Evolutionary conservation across 306 rosid species (phyloP).

Genomic region (Hippophae gyantsensis): DNA sequence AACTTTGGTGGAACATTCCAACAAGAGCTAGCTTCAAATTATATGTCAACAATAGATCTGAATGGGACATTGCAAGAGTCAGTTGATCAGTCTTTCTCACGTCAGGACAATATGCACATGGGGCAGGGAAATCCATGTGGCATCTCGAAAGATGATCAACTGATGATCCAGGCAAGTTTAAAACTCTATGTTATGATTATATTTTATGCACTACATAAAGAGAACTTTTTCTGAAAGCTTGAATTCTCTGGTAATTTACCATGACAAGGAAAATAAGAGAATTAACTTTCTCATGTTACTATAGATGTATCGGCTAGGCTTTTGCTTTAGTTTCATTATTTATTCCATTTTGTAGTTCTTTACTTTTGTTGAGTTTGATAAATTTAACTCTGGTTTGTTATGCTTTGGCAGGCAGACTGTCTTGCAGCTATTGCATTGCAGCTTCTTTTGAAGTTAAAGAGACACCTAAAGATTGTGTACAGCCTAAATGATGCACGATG

Average conservation of each 20-base stretch:
- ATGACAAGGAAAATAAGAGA: no score
- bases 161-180: conserved; percentile 65
- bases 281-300: no score
- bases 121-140: conserved; percentile 27
- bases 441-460: conserved; percentile 89
- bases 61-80: conserved; percentile 43
- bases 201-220: not conserved
- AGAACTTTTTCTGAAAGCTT: no score
- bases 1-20: conserved; percentile 48
- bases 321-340: not conserved
- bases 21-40: conserved; percentile 24
- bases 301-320: not conserved
- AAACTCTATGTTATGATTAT: not conserved
- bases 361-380: no score
- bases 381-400: not conserved
- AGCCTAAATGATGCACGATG: conserved; percentile 79
- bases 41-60: conserved; percentile 49
- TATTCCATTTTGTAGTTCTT: no score
- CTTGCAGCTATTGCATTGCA: conserved; percentile 75
- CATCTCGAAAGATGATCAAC: conserved; percentile 56
- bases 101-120: conserved; percentile 26
- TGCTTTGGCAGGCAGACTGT: conserved; percentile 57
- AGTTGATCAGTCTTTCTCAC: conserved; percentile 27
- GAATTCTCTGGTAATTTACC: no score
- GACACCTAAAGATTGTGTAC: conserved; percentile 79